Conservation (phyloP, 1,284 basidiomycete species). For the Wolfiporia cocos region DNA sequence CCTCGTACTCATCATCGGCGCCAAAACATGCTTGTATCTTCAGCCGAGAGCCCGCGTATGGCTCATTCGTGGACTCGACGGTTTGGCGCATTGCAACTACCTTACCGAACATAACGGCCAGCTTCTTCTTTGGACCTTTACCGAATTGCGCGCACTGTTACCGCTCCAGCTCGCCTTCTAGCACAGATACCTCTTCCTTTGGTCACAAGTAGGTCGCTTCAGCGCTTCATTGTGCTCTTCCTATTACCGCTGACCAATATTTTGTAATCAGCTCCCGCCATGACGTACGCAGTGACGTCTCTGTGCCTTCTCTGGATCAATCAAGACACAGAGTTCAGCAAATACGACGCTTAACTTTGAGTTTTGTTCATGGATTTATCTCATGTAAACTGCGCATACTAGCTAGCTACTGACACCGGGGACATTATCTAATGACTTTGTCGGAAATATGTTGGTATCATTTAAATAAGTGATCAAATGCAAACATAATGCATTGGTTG, state of each 20-base stretch:
- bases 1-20: slow-evolving; percentile 69
- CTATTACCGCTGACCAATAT: too few relatives aligned
- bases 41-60: slow-evolving; percentile 20
- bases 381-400: too few relatives aligned
- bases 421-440: too few relatives aligned
- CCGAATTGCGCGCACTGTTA: slow-evolving; percentile 83
- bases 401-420: too few relatives aligned
- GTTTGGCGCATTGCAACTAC: slow-evolving; percentile 83
- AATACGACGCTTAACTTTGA: slow-evolving; percentile 40
- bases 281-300: slow-evolving; percentile 61
- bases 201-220: slow-evolving; percentile 39
- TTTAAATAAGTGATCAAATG: too few relatives aligned
- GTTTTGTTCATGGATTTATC: too few relatives aligned
- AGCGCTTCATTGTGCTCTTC: slow-evolving; percentile 47
- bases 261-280: too few relatives aligned
- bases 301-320: slow-evolving; percentile 47
- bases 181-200: slow-evolving; percentile 45
- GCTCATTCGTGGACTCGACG: slow-evolving; percentile 39
- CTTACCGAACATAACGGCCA: slow-evolving; percentile 66
- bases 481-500: too few relatives aligned
- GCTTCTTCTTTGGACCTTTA: slow-evolving; percentile 68
- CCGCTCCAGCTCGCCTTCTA: slow-evolving; percentile 64
- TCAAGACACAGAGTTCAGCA: slow-evolving; percentile 19
- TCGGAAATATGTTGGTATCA: too few relatives aligned
- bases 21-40: slow-evolving; percentile 62